Evolutionary conservation across 371 early-diverging fungal species (phyloP).

Genomic region (Mucor sp.): DNA sequence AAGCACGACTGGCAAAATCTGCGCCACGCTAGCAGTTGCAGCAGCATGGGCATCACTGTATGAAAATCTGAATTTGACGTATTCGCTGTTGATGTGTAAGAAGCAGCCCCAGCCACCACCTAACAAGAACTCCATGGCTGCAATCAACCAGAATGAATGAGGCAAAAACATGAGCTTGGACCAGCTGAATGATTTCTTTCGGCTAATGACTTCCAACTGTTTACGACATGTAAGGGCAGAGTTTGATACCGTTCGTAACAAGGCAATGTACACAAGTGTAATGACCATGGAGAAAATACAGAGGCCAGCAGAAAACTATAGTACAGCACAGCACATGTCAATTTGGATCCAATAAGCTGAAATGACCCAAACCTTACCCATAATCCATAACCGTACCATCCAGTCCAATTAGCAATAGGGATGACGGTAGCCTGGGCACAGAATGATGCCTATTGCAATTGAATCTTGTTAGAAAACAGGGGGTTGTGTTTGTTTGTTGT

Average conservation of each 20-base stretch:
- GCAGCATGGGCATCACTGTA: constrained; percentile 60
- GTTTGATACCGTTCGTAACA: constrained; percentile 39
- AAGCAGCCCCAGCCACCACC: constrained; percentile 77
- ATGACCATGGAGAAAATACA: constrained; percentile 65
- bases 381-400: constrained; percentile 73
- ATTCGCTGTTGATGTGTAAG: constrained; percentile 73
- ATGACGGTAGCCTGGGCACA: constrained; percentile 68
- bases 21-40: constrained; percentile 66
- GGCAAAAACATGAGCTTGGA: constrained; percentile 61
- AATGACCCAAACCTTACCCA: constrained; percentile 49
- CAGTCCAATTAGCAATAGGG: constrained; percentile 62
- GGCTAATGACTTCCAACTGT: constrained; percentile 46
- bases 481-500: neutral
- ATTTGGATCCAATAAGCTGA: neutral
- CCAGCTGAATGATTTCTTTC: constrained; percentile 66
- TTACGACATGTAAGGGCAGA: constrained; percentile 22
- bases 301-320: constrained; percentile 56
- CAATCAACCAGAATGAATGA: constrained; percentile 69
- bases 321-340: neutral
- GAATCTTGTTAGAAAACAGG: neutral
- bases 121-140: constrained; percentile 60
- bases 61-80: constrained; percentile 65
- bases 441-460: constrained; percentile 47
- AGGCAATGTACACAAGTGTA: constrained; percentile 61
- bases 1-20: constrained; percentile 66